These are phyloP conservation scores for Ceriops decandra DNA, from an alignment of 345 rosid genomes.

Conservation along the genomic window DNA sequence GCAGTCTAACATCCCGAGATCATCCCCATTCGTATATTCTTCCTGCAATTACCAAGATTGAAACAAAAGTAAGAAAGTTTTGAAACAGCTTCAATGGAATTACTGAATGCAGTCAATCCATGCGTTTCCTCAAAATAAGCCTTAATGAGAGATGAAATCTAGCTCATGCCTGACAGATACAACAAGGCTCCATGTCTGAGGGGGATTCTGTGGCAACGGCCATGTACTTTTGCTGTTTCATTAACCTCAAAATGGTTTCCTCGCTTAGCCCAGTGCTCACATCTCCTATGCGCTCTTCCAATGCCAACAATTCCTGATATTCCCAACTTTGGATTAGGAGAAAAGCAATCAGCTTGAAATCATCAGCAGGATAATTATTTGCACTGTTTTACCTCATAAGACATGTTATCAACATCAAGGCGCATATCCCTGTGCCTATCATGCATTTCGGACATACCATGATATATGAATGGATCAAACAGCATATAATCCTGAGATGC, in stretches of 20 bases:
- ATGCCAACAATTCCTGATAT: conserved; percentile 27
- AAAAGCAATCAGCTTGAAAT: background rate
- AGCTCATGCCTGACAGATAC: conserved; percentile 21
- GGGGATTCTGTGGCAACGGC: conserved; percentile 3
- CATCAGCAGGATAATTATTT: background rate
- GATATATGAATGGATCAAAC: conserved; percentile 20
- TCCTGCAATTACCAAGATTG: conserved; percentile 17
- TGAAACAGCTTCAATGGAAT: background rate
- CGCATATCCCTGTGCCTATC: conserved; percentile 31
- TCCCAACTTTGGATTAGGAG: background rate
- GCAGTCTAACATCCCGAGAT: conserved; percentile 22
- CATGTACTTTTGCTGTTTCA: conserved; percentile 17
- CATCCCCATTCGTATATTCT: conserved; percentile 16
- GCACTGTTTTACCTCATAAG: conserved; percentile 21
- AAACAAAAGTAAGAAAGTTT: conserved; percentile 8
- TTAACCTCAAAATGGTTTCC: conserved; percentile 13
- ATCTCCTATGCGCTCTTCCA: conserved; percentile 29
- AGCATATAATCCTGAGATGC: conserved; percentile 24
- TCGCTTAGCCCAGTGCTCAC: conserved; percentile 26
- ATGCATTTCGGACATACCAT: conserved; percentile 25
- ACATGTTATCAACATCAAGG: conserved; percentile 31
- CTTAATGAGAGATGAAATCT: background rate
- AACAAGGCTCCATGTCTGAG: conserved; percentile 20
- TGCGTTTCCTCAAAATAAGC: background rate
- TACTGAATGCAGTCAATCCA: background rate